Evolutionary conservation across 116 monocot species (phyloP).

Genomic region (Zostera marina): DNA sequence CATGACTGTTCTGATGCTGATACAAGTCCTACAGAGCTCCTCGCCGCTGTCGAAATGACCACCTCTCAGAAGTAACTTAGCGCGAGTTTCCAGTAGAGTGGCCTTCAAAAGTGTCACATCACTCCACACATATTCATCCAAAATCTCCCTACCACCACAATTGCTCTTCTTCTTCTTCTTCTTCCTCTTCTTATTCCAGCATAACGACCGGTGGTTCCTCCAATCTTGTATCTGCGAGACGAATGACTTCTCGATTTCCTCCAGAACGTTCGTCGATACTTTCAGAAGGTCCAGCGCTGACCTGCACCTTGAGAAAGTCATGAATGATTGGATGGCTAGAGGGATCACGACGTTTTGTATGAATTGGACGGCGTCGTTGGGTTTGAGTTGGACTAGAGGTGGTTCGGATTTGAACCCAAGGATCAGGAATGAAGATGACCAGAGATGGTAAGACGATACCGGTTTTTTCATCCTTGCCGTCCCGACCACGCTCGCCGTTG

Average conservation of each 20-base stretch:
- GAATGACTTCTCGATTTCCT: slow-evolving; percentile 88
- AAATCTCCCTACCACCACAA: slow-evolving; percentile 5
- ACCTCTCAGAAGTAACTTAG: slow-evolving; percentile 63
- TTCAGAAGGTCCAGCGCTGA: slow-evolving; percentile 78
- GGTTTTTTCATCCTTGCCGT: slow-evolving; percentile 23
- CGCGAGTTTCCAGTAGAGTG: slow-evolving; percentile 63
- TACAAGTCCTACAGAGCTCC: slow-evolving; percentile 82
- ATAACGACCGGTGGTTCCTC: slow-evolving; percentile 25
- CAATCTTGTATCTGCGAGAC: slow-evolving; percentile 52
- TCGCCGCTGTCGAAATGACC: slow-evolving; percentile 77
- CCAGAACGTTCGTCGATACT: slow-evolving; percentile 71
- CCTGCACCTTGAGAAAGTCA: slow-evolving; percentile 60
- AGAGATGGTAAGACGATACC: slow-evolving; percentile 35
- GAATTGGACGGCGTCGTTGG: slow-evolving; percentile 56
- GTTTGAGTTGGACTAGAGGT: slow-evolving; percentile 54
- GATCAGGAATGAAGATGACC: slow-evolving; percentile 73
- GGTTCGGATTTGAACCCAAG: slow-evolving; percentile 87
- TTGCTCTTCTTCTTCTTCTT: slow-evolving; percentile 7
- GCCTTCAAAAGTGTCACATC: slow-evolving; percentile 86
- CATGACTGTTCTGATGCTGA: slow-evolving; percentile 89
- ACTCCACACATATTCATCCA: slow-evolving; percentile 71
- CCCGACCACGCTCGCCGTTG: slow-evolving; percentile 41
- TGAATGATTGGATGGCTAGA: slow-evolving; percentile 53
- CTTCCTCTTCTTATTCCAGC: slow-evolving; percentile 51
- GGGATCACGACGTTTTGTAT: slow-evolving; percentile 68